Base-by-base conservation (phyloP, 768 basidiomycete genomes). In the Lactarius pseudohatsudake region DNA sequence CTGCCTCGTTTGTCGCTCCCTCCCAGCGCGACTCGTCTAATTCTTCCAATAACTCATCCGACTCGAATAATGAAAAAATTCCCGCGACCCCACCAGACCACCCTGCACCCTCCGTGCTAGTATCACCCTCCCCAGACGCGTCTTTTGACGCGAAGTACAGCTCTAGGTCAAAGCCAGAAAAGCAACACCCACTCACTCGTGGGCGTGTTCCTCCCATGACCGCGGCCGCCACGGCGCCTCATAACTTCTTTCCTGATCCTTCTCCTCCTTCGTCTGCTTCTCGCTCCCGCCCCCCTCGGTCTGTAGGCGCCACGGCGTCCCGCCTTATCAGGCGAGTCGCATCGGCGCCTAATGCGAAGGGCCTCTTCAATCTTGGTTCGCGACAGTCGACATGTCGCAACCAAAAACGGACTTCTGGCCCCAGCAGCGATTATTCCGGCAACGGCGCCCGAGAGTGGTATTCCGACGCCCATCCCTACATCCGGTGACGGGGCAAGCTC, bases 271-370 rank as follows among this genome's bases (percentile, higher is more conserved):
- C 80, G 18, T 73, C 77, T 15, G 59, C 78, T 20, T 75, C 74
- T 54, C 76, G 83, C 43, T 73, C 81, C 11, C 78, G 91, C 47
- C 88, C 86, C 8, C 88, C 90, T 36, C 86, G 84, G 72, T 81
- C 84, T 26, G 84, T 92, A 78, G 81, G 87, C 59, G 87, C 87
- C 18, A 86, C 87, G 0, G 91, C 93, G 10, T 85, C 91, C 57
- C 89, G 96, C 41, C 95, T 98, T 79, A 88, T 98, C 36, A 89
- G 96, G 61, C 88, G 96, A 58, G 96, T 98, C 57, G 94, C 96
- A 4, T 97, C 94, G 10, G 96, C 97, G 2, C 96, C 96, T 3
- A 99, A 98, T 74, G 90, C 95, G 40, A 98, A 98, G 75, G 91
- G 89, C 34, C 81, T 99, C 36, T 94, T 98, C 76, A 80, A 81